Percentiles rank a stretch among this genome's conserved stretches.
Evolutionary conservation across 1,284 basidiomycete species (phyloP).

Genomic region (Stygiomarasmius scandens): DNA sequence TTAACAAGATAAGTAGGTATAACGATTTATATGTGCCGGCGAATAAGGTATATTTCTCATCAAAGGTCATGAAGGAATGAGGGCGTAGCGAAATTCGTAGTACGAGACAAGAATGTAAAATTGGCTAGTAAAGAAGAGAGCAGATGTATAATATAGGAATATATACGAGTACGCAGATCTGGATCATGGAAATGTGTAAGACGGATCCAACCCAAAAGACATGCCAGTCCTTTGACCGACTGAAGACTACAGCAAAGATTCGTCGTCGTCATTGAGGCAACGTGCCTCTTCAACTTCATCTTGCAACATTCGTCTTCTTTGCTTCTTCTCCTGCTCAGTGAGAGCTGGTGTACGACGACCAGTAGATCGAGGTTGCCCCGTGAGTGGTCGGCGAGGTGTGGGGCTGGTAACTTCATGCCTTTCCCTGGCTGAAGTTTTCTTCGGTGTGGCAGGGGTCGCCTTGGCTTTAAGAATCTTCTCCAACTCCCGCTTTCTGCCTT

Average conservation of each 20-base stretch:
- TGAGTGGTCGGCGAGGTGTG: constrained; percentile 25
- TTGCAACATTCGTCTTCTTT: constrained; percentile 29
- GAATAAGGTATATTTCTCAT: background rate
- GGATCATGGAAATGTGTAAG: background rate
- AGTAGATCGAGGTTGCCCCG: constrained; percentile 10
- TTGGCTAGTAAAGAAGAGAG: background rate
- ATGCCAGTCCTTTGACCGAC: background rate
- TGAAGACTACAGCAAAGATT: background rate
- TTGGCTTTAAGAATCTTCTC: constrained; percentile 27
- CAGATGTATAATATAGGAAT: background rate
- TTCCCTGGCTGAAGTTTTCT: constrained; percentile 20
- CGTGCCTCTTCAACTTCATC: constrained; percentile 32
- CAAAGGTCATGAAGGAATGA: background rate
- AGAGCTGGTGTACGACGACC: constrained; percentile 24
- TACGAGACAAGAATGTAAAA: background rate
- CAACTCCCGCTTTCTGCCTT: constrained; percentile 25
- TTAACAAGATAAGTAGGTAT: background rate
- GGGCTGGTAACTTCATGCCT: constrained; percentile 22
- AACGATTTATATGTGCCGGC: background rate
- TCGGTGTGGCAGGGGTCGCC: constrained; percentile 32
- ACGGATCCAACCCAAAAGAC: background rate
- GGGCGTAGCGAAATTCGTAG: background rate
- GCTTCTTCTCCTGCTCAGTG: constrained; percentile 26
- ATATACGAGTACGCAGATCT: constrained; percentile 2
- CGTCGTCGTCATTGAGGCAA: constrained; percentile 21